Evolutionary conservation across 441 rosid genomes (phyloP), one percentile per base, ranked within the genome.

Genomic region (Adansonia madagascariensis): DNA sequence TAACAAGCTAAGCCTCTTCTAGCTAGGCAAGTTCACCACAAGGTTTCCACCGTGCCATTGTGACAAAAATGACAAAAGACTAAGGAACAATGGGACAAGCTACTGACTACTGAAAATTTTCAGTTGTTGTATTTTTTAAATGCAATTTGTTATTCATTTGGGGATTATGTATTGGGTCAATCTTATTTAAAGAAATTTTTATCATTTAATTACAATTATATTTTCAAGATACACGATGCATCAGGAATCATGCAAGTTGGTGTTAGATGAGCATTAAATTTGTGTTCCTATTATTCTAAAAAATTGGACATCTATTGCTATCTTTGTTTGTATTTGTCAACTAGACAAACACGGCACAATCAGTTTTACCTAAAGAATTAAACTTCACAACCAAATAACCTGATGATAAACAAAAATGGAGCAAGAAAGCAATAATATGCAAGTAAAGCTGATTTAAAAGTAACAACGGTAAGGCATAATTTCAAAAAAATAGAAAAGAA

Each of bases 391-490:
- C 59, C 59, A 69, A 49, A 69, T 49, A 43, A 24, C 20, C 8
- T 69, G 43, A 49, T 3, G 14, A 69, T 43, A 49, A 69, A 69
- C 5, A 47, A 69, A 69, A 70, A 27, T 10, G 55, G 20, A 67
- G 71, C 71, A 44, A 46, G 71, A 3, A 15, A 24, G 35, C 1
- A 2, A 22, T 2, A 60, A 9, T 9, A 27, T 27, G 17, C 65
- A 61, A 35, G 67, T 64, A 63, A 24, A 74, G 44, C n/a, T 61
- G 20, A 46, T 0, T 31, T 8, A 39, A 62, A 39, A 55, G 14
- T 22, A 46, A 52, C 4, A 41, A 47, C 1, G 17, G 35, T 27
- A 8, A 14, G 15, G 20, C 35, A 31, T 10, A 57, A 43, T 8
- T 27, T 10, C 17, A 46, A 75, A 9, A 50, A 44, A 14, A 59